Evolutionary conservation across 768 basidiomycete species (phyloP).

Genomic region (Mrakia gelida): DNA sequence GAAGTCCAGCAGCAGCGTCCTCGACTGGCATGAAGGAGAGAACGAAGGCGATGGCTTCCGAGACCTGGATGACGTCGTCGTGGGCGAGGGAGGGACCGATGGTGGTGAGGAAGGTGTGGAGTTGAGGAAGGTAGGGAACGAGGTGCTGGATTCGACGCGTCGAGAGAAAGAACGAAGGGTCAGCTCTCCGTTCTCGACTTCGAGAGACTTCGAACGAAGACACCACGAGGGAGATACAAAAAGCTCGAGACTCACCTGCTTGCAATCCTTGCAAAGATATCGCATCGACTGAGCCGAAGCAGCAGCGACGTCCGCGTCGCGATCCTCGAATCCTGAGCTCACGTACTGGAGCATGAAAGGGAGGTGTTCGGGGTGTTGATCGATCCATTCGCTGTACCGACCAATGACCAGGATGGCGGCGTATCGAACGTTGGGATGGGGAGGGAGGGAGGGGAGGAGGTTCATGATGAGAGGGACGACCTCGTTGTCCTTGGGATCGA

Average conservation of each 20-base stretch:
- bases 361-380: slow-evolving; percentile 80
- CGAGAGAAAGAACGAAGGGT: background rate
- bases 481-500: slow-evolving; percentile 73
- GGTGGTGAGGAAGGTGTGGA: slow-evolving; percentile 79
- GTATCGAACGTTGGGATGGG: slow-evolving; percentile 87
- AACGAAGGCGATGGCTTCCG: slow-evolving; percentile 92
- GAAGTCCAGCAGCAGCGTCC: slow-evolving; percentile 76
- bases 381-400: slow-evolving; percentile 96
- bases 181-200: background rate
- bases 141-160: slow-evolving; percentile 59
- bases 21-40: slow-evolving; percentile 86
- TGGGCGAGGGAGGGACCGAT: slow-evolving; percentile 73
- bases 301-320: slow-evolving; percentile 68
- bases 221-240: background rate
- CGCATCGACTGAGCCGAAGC: slow-evolving; percentile 95
- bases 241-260: slow-evolving; percentile 54
- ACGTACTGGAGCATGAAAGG: slow-evolving; percentile 82
- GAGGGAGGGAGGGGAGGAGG: slow-evolving; percentile 80
- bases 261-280: slow-evolving; percentile 95
- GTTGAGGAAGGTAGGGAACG: slow-evolving; percentile 81
- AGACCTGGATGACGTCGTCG: slow-evolving; percentile 85
- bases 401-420: slow-evolving; percentile 91
- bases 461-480: slow-evolving; percentile 96
- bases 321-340: slow-evolving; percentile 80
- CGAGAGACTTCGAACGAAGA: background rate